Evolutionary conservation across 1,139 yeast species (phyloP), one percentile per base, ranked within the genome.

Genomic region (Magnusiomyces magnusii): DNA sequence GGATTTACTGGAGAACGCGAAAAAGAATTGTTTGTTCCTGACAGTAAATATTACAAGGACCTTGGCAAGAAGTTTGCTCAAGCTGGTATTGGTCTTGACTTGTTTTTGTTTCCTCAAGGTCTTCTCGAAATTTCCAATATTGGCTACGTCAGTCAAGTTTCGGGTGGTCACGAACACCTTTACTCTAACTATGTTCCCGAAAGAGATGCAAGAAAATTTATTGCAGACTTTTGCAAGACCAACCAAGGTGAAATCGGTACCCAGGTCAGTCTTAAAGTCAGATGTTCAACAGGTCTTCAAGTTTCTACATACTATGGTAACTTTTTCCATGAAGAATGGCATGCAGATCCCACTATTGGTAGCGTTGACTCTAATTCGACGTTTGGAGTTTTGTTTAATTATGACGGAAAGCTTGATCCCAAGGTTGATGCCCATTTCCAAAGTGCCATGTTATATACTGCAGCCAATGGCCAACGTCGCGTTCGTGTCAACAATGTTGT

Each of bases 281-380:
- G 99, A 64, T 87, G 95, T 67, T 90, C 97, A 0, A 85, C 82
- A 64, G 99, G 99, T 0, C 76, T 95, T 59, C 95, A 89, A 68
- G 91, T 93, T 3, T 75, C 83, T n/a, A 83, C 83, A 60, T 88
- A 90, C 70, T 86, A 85, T 67, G 95, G 93, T 1, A 81, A 79
- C 59, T 73, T 78, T 61, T 65, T 71, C 54, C 65, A 66, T 34
- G 64, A 66, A 41, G 68, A 67, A 47, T 65, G 69, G 55, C 67
- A 65, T 5, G 75, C 75, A 25, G 96, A 89, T 65, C 95, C 96
- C 2, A 73, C 76, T 17, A 72, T 91, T 31, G 92, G 97, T 0
- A 75, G 82, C 5, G 73, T 92, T 25, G 79, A 80, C 53, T 78
- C 80, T 23, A 86, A 87, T 66, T 86, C 88, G 54, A 79, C 87